Conservation (phyloP, 164 flowering plant genomes). For the Stephania cephalantha region DNA sequence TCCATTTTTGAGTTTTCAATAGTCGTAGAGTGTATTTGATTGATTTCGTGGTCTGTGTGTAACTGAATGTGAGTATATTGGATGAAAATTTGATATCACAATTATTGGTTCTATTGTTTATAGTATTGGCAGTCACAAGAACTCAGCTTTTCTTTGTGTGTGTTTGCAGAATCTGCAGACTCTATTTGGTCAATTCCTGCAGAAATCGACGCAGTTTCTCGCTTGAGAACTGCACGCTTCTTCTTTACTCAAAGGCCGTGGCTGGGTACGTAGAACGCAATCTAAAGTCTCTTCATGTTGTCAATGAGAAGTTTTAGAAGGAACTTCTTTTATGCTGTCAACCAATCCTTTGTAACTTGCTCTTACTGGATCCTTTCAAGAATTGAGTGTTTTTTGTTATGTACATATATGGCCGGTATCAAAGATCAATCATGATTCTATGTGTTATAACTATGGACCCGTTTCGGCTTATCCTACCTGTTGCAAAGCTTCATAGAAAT, state of each 20-base stretch:
- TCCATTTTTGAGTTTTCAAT: too few species aligned
- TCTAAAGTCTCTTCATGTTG: neutral
- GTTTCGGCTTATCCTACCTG: neutral
- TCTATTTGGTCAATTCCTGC: constrained; percentile 32
- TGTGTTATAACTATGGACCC: neutral
- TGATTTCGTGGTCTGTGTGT: too few species aligned
- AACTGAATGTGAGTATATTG: too few species aligned
- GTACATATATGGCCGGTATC: too few species aligned
- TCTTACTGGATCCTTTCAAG: too few species aligned
- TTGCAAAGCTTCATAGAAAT: neutral
- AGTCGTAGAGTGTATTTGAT: too few species aligned
- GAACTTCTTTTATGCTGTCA: too few species aligned
- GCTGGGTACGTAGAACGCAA: constrained; percentile 52
- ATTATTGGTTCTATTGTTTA: too few species aligned
- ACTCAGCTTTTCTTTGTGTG: neutral
- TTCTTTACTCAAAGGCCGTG: constrained; percentile 64
- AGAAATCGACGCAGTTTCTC: constrained; percentile 38
- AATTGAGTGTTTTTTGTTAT: too few species aligned
- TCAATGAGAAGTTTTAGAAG: neutral
- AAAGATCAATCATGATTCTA: neutral
- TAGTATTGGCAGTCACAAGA: neutral
- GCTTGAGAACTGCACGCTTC: constrained; percentile 47
- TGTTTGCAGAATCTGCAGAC: constrained; percentile 31
- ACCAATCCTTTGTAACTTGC: too few species aligned
- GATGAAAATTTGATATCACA: too few species aligned